Evolutionary conservation across 2,329 filamentous ascomycete species (phyloP), one percentile per base, ranked within the genome.

Genomic region (Aspergillus nomiae): DNA sequence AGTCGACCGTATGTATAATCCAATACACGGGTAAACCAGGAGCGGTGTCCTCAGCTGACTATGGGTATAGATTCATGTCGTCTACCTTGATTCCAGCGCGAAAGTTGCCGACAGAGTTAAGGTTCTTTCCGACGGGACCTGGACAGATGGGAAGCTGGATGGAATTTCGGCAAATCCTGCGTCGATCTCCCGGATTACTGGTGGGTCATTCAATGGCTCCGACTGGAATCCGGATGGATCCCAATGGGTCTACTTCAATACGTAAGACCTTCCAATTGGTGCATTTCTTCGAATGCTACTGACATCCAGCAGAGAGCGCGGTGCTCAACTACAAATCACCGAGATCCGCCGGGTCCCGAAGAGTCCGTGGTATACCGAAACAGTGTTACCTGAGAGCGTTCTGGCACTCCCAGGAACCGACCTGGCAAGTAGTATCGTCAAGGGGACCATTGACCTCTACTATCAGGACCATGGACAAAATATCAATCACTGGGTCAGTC

Each of bases 341-440:
- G 58, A 59, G 48, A 50, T 59, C 11, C 46, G 58, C 10, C 48
- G 58, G n/a, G 41, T 21, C 19, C 36, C 58, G 4, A 30, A 45
- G 19, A 59, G 48, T n/a, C 48, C 36, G 8, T 59, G 58, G 58
- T 6, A 24, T 6, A 53, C 38, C 21, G 46, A 59, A 16, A 30
- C 16, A 10, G 50, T 59, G 9, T 50, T 59, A 2, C 58, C 48
- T 9, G 58, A 59, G 48, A 59, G 26, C 0, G 41, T 34, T 10
- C 36, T 21, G 14, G 58, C 58, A 10, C 58, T 59, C 19, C 58
- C 58, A 3, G 58, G 58, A 9, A 59, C 58, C 26, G 34, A 59
- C 21, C 14, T 59, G n/a, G 58, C 58, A 6, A 30, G 24, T 10
- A 59, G 50, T 28, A 41, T 59, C n/a, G 50, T 51, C 10, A 54